A percentile compares a stretch with the other conserved stretches of the same genome.
Conservation (phyloP, 2,329 filamentous ascomycete species). For the Penicillium sp. region DNA sequence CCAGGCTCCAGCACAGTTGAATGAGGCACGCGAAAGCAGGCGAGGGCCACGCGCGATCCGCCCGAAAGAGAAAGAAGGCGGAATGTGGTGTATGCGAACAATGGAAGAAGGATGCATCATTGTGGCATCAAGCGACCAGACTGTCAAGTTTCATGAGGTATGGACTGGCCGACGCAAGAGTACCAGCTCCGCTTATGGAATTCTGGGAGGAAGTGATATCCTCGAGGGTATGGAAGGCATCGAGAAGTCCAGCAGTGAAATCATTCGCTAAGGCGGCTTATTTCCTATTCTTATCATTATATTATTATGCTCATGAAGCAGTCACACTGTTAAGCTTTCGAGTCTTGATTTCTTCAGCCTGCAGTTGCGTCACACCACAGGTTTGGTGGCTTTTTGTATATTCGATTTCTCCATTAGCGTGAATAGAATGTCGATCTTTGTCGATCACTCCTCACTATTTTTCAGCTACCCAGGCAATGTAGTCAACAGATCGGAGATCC, state of each 20-base stretch:
- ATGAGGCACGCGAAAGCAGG: constrained; percentile 4
- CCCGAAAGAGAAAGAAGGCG: constrained; percentile 50
- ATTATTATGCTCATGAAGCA: background rate
- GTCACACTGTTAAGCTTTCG: background rate
- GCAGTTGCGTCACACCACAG: background rate
- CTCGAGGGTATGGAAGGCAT: constrained; percentile 79
- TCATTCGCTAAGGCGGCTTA: constrained; percentile 56
- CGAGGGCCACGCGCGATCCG: constrained; percentile 24
- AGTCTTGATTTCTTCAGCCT: background rate
- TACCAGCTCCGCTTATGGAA: constrained; percentile 55
- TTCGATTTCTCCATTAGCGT: constrained; percentile 2
- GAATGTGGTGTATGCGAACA: constrained; percentile 57
- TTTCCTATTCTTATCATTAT: constrained; percentile 3
- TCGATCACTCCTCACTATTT: constrained; percentile 6
- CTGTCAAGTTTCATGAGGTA: constrained; percentile 92
- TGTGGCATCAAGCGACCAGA: constrained; percentile 87
- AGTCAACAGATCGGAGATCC: background rate
- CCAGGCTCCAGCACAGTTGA: background rate
- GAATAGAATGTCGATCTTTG: constrained; percentile 14
- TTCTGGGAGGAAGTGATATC: constrained; percentile 81
- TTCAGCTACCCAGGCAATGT: background rate
- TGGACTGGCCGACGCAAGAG: constrained; percentile 69
- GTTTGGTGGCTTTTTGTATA: background rate
- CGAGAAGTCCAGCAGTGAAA: constrained; percentile 55
- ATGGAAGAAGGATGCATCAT: constrained; percentile 79